phyloP scores from a whole-genome alignment of 1,139 yeast species.

The Yamadazyma sp. region DNA sequence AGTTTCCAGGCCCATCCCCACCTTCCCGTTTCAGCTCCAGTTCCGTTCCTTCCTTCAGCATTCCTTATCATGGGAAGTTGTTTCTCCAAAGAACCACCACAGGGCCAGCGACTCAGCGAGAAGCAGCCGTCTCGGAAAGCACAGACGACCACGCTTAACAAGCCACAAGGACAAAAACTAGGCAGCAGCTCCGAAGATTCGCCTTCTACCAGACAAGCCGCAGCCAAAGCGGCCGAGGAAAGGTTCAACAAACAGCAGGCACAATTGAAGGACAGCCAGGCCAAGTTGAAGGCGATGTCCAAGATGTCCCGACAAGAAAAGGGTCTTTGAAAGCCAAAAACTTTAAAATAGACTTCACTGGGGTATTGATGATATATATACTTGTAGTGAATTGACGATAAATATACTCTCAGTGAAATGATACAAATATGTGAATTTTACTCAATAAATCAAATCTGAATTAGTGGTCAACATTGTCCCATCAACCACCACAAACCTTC shows the following conservation, averaged over 20 bases:
- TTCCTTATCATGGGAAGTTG: slow-evolving; percentile 20
- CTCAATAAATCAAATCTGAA: no score
- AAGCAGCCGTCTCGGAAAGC: not conserved
- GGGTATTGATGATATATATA: no score
- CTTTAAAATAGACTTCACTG: no score
- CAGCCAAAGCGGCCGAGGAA: slow-evolving; percentile 38
- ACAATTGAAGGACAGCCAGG: slow-evolving; percentile 24
- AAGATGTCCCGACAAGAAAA: slow-evolving; percentile 33
- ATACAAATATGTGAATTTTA: not conserved
- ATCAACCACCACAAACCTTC: no score
- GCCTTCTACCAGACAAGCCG: slow-evolving; percentile 24
- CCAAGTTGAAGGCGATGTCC: slow-evolving; percentile 30
- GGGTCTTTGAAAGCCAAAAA: slow-evolving; percentile 26
- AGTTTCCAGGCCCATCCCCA: no score
- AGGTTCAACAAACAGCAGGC: slow-evolving; percentile 29
- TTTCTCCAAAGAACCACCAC: slow-evolving; percentile 14
- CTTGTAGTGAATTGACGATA: not conserved
- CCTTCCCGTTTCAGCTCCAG: no score
- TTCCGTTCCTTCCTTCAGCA: no score
- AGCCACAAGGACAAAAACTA: not conserved
- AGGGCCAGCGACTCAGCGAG: slow-evolving; percentile 11
- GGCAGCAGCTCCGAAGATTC: not conserved
- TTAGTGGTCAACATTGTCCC: no score
- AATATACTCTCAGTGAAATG: not conserved
- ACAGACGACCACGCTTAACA: not conserved